Evolutionary conservation across 495 filamentous ascomycete species (phyloP), one percentile per base, ranked within the genome.

Genomic region (Aspergillus bridgeri): DNA sequence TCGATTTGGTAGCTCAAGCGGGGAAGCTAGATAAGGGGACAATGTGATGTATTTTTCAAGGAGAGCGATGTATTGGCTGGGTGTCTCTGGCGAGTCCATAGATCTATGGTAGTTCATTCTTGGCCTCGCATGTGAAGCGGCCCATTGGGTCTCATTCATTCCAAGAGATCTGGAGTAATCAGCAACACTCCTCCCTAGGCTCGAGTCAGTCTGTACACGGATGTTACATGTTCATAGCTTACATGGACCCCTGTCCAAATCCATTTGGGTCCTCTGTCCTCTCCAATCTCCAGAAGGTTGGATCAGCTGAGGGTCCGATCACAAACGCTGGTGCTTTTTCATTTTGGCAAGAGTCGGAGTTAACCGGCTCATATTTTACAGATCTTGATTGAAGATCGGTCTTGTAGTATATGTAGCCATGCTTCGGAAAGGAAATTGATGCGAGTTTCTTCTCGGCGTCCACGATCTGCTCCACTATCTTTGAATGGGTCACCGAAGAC

Each of bases 211-310:
- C 27, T 29, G 2, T 6, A 29, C 6, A 29, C 20, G 6, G 3
- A 5, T 24, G 54, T 5, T 53, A 18, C 27, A 7, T 29, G 46
- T 60, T 29, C 49, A 42, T 47, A 53, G 60, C 65, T 56, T 65
- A 70, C 67, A 70, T 46, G 65, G 69, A 42, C 69, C 67, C 59
- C 69, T 58, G 51, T 70, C 62, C 38, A 69, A 50, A 45, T 65
- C 53, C 61, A 68, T 65, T 24, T 38, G 20, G 43, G 50, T 29
- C 6, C 56, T 54, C 59, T 59, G 46, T 63, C 55, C 45, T 59
- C 24, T 44, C 48, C 48, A n/a, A n/a, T n/a, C n/a, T n/a, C 68
- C 65, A 69, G 42, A 68, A 33, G 47, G 53, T 48, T 24, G 43
- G 43, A 46, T 46, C n/a, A 15, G 3, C n/a, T 46, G 43, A 46